Base-by-base conservation (phyloP, 495 filamentous ascomycete genomes). In the Penicillium arizonense region DNA sequence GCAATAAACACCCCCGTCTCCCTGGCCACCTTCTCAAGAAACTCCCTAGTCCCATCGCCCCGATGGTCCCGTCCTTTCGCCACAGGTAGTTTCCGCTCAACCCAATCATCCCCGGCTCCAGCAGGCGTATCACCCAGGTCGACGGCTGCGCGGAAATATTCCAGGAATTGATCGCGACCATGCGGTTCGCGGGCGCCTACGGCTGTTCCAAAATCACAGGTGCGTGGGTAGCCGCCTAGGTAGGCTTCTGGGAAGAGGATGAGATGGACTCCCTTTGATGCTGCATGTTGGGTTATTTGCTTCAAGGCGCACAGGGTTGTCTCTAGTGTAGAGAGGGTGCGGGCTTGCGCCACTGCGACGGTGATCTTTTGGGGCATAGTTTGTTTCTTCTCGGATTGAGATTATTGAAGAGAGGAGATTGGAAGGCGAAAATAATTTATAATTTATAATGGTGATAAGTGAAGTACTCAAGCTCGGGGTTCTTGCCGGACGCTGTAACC, bases 201-300 rank as follows among this genome's bases (percentile, higher is more conserved):
- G 0, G 81, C 76, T 26, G 82, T 79, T 11, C 90, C 91, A 58
- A 96, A 96, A 41, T 74, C 73, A 51, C 83, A 85, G n/a, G 87
- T 87, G 20, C 93, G 86, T 12, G 93, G 93, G 61, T 97, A 97
- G 8, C 93, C 93, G 16, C 93, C 93, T 0, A 97, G 78, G 65
- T 90, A 97, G 23, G 93, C 93, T 74, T 97, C 93, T 0, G 93
- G 93, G 58, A 96, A 94, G 37, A 97, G 82, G 14, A 97, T 71
- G 44, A 97, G 78, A 62, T 93, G 80, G 21, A 24, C 38, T 23
- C 21, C 11, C 44, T 47, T 47, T 36, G 44, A 47, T 24, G 44
- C 44, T 36, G 44, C 44, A 10, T 47, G 32, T 10, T 47, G 44
- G 35, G 86, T 81, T 14, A 85, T 82, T 11, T 63, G 50, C 40